phyloP scores from a whole-genome alignment of 2,329 filamentous ascomycete species.

The Trichoderma atroviride region DNA sequence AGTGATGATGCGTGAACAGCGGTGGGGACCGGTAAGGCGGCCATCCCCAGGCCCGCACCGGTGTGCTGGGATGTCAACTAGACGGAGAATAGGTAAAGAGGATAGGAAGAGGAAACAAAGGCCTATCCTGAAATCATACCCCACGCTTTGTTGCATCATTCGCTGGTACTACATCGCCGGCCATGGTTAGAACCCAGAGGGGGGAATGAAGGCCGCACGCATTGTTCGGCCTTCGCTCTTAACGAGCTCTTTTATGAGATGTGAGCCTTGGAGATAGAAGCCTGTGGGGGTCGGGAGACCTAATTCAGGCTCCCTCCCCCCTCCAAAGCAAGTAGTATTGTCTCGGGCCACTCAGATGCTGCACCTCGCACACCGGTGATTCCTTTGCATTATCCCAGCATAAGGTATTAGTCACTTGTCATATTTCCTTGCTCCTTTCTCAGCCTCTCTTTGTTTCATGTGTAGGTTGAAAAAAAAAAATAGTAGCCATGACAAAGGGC shows the following conservation, averaged over 20 bases:
- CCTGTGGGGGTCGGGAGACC: neutral
- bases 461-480: neutral
- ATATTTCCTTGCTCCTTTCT: neutral
- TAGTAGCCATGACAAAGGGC: neutral
- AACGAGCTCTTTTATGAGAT: neutral
- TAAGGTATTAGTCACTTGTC: neutral
- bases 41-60: constrained; percentile 5
- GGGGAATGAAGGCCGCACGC: neutral
- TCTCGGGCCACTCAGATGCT: neutral
- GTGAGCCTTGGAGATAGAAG: neutral
- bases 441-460: neutral
- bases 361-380: neutral
- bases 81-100: no score
- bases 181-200: neutral
- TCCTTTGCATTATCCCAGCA: neutral
- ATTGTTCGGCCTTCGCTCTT: neutral
- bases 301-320: neutral
- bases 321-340: neutral
- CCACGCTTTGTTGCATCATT: neutral
- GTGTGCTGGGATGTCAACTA: neutral
- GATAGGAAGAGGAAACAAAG: neutral
- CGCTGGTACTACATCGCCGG: neutral
- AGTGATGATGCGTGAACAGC: neutral
- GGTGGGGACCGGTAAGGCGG: neutral
- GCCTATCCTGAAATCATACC: neutral